Percentiles rank a stretch among this genome's conserved stretches.
These are phyloP conservation scores for Trichoderma sp. DNA, from an alignment of 2,329 filamentous ascomycete species.

Conservation along the genomic window DNA sequence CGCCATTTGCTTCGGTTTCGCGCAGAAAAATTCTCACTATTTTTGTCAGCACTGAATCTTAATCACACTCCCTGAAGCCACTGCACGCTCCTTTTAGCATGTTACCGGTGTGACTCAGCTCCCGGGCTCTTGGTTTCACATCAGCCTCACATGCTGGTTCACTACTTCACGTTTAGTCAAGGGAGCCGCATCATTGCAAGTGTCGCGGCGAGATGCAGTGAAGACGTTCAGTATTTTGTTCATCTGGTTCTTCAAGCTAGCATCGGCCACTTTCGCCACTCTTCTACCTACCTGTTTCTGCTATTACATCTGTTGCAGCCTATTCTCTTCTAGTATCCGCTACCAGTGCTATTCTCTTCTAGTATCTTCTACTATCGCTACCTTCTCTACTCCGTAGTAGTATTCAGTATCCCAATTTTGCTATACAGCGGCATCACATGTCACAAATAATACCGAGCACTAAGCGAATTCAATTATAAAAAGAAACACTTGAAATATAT, in stretches of 20 bases:
- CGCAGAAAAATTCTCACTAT: not conserved
- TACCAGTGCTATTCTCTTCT: not conserved
- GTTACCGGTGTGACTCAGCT: constrained; percentile 28
- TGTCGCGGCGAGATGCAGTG: not conserved
- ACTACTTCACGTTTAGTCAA: not conserved
- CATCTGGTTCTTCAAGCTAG: not conserved
- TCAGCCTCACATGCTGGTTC: not conserved
- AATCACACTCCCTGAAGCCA: not conserved
- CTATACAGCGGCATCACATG: no score
- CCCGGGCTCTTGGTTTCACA: not conserved
- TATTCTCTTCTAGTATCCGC: not conserved
- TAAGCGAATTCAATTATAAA: no score
- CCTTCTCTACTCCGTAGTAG: not conserved
- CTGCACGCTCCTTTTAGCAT: not conserved
- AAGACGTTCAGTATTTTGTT: not conserved
- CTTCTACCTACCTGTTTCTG: not conserved
- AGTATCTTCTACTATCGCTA: not conserved
- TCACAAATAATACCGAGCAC: no score
- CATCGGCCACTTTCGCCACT: not conserved
- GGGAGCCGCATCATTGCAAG: not conserved
- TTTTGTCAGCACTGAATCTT: constrained; percentile 10
- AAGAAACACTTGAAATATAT: no score
- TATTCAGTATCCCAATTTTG: no score
- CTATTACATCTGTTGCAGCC: not conserved
- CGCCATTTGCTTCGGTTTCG: not conserved